Base-by-base conservation (phyloP, 2,329 filamentous ascomycete genomes). In the Pseudogymnoascus sp. region DNA sequence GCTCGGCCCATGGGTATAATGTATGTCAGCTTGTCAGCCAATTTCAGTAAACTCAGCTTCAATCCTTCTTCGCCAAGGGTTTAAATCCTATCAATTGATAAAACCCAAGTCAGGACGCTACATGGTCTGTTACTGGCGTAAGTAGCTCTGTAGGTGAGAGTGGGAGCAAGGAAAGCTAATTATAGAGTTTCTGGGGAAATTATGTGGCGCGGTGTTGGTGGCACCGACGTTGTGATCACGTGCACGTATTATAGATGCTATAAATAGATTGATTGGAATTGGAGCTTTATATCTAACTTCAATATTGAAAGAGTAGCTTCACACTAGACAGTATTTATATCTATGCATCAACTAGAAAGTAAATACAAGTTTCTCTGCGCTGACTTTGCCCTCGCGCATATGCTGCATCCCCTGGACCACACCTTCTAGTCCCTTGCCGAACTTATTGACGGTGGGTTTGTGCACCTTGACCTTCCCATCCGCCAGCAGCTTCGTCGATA, bases 331-430 rank as follows among this genome's bases (percentile, higher is more conserved):
- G 3, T 59, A 38, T 36, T 35, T 29, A 42, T 41, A n/a, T 51
- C 15, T 10, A 61, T 25, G 6, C 15, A 62, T 64, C 21, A 29
- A 36, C 61, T 67, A 77, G 64, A 77, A 61, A 7, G 74, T 77
- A 65, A 78, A 79, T 1, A 80, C 78, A 59, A 80, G 68, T 71
- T 80, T 80, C 17, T 73, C 71, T 6, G 73, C 78, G 61, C 76
- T 78, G 27, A 79, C 69, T 63, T 70, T 68, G 0, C 70, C 68
- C 35, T 66, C 58, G 42, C 62, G 66, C 68, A 72, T 63, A 7
- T 63, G 62, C 10, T 70, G 42, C 66, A 72, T 64, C 5, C 70
- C 71, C 39, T 64, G 63, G 39, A 71, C 39, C 12, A 70, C 62
- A 6, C 70, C 71, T 42, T 71, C 68, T 9, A 72, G 63, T 1